Evolutionary conservation across 257 asterid genomes (phyloP), one percentile per base, ranked within the genome.

Genomic region (Linderniella brevidens): DNA sequence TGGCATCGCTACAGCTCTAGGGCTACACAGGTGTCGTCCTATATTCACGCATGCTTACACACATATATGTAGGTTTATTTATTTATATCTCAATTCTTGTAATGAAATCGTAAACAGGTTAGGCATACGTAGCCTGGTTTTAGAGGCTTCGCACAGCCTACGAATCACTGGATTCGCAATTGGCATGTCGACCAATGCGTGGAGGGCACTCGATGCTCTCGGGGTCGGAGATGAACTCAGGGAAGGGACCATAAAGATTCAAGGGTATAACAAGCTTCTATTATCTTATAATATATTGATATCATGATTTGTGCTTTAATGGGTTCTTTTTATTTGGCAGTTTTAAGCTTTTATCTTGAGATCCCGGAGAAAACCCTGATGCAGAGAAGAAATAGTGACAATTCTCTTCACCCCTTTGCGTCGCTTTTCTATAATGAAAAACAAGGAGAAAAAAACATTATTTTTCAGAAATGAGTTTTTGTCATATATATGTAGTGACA

Each of bases 131-230:
- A 71, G 82, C 62, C 19, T 68, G 55, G 92, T 87, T 52, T 41
- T 87, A 69, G 97, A 80, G 59, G 71, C 95, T 35, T 68, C 97
- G 0, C 95, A 80, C 12, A 41, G 60, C 3, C 45, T 78, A 11
- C 69, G 93, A 49, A 41, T 57, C n/a, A 61, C 86, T 0, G 95
- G 97, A 0, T 87, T 80, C 52, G 95, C 92, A 4, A 69, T 83
- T 48, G 48, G 70, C 0, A 13, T 80, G 37, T 83, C 81, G 93
- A 68, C 68, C 6, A 87, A 87, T 51, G 97, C 86, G 0, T 83
- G 92, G 88, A 72, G 67, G 54, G 92, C 95, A 0, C 73, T 83
- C 19, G 97, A 87, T 48, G 95, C 85, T 1, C 41, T 82, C 9
- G 92, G 77, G 5, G 36, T 82, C 35, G 97, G 79, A 11, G 74